Evolutionary conservation across 2,329 filamentous ascomycete genomes (phyloP), one percentile per base, ranked within the genome.

Genomic region (Blumeria hordei): DNA sequence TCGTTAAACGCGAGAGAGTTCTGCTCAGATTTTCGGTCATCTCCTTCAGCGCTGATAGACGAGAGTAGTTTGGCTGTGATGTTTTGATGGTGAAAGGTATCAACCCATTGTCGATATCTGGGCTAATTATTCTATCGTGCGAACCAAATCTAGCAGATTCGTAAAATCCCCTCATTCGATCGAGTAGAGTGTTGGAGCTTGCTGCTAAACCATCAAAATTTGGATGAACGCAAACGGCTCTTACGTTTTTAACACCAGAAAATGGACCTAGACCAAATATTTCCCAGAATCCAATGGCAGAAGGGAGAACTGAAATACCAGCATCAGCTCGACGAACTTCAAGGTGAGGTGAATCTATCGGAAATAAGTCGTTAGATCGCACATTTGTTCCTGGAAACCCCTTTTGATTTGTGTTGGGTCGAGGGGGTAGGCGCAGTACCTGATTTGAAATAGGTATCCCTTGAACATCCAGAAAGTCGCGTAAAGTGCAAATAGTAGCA

Each of bases 241-340:
- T 73, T 34, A 92, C 69, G 58, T 90, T 77, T 65, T 93, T 93
- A 7, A 71, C 63, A 0, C 84, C 83, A 57, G 77, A 77, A 8
- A 77, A 77, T 3, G 86, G 86, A 1, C 78, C 78, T 1, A 94
- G 72, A 0, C 85, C 83, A 16, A 93, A 69, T 50, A 81, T 80
- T 63, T 92, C 85, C 87, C 86, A 93, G 63, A 92, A 94, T 0
- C 74, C 70, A 18, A 90, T 70, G 0, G 84, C 82, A 0, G 85
- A 77, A 1, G 86, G 83, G 21, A 90, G 70, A 41, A 93, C 71
- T 10, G 87, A 85, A 55, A 88, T 74, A 51, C 75, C 76, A 1
- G 74, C 73, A 41, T 87, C 82, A 18, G 79, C 76, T 54, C 85
- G 74, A 52, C 81, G 80, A 10, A 93, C 71, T 59, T 85, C 80